Percentiles rank a stretch among this genome's conserved stretches.
Conservation (phyloP, 1,139 yeast genomes). For the Zygotorulaspora mrakii region DNA sequence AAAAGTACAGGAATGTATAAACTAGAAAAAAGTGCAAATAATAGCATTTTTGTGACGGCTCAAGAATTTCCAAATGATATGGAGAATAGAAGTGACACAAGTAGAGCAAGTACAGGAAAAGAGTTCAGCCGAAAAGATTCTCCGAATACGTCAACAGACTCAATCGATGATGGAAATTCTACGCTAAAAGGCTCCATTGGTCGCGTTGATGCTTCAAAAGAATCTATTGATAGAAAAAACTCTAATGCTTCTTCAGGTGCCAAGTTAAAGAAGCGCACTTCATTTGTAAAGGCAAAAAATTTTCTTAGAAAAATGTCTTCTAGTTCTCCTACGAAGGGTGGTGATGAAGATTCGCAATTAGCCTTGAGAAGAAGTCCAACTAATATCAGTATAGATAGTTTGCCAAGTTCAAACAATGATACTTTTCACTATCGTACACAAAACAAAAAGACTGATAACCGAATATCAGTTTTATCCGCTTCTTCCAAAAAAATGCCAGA, state of each 20-base stretch:
- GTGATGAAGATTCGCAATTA: constrained; percentile 10
- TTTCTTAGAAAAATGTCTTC: constrained; percentile 14
- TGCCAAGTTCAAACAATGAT: constrained; percentile 13
- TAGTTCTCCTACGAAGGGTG: constrained; percentile 10
- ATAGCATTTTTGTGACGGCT: constrained; percentile 28
- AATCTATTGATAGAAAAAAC: not conserved
- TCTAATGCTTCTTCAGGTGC: not conserved
- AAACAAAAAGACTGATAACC: constrained; percentile 1
- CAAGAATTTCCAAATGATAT: constrained; percentile 23
- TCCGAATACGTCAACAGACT: constrained; percentile 5
- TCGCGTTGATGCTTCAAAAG: constrained; percentile 7
- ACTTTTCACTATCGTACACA: constrained; percentile 9
- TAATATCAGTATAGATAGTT: constrained; percentile 12
- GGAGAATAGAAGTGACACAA: constrained; percentile 4
- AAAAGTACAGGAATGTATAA: constrained; percentile 21
- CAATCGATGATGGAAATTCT: constrained; percentile 6
- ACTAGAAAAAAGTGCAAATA: constrained; percentile 26
- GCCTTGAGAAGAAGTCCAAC: constrained; percentile 9
- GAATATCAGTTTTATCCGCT: constrained; percentile 1
- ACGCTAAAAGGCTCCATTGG: constrained; percentile 4
- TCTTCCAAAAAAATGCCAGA: not conserved
- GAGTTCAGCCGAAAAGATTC: constrained; percentile 2
- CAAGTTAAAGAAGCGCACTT: constrained; percentile 7
- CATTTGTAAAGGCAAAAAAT: constrained; percentile 19
- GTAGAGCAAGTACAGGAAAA: not conserved